Evolutionary conservation across 495 filamentous ascomycete genomes (phyloP).

Genomic region (Annulohypoxylon nitens): DNA sequence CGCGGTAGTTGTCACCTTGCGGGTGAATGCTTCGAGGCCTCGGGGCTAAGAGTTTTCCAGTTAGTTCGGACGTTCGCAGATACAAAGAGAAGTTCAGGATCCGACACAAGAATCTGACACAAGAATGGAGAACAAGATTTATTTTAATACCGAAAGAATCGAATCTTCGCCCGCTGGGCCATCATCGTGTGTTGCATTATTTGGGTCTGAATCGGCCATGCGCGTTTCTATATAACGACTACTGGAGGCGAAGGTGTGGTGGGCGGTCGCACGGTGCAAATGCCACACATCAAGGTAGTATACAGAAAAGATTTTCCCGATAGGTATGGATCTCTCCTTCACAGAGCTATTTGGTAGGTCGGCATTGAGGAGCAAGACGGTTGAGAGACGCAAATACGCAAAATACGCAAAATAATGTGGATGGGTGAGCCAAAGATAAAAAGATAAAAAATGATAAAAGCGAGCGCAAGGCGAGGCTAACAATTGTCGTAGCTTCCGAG

Average conservation of each 20-base stretch:
- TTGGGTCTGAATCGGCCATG: slow-evolving; percentile 67
- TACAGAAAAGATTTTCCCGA: slow-evolving; percentile 37
- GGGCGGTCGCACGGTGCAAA: slow-evolving; percentile 45
- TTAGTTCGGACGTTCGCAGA: slow-evolving; percentile 37
- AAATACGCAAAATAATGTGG: slow-evolving; percentile 37
- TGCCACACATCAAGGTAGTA: slow-evolving; percentile 42
- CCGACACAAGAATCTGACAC: neutral
- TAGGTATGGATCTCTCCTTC: slow-evolving; percentile 34
- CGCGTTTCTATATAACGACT: slow-evolving; percentile 52
- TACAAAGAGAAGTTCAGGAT: neutral
- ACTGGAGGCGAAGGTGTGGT: slow-evolving; percentile 32
- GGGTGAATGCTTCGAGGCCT: slow-evolving; percentile 90
- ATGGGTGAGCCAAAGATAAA: slow-evolving; percentile 23
- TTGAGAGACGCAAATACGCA: slow-evolving; percentile 9
- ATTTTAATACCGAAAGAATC: slow-evolving; percentile 63
- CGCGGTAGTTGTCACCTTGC: slow-evolving; percentile 95
- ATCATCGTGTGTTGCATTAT: slow-evolving; percentile 65
- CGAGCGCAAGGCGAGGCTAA: slow-evolving; percentile 33
- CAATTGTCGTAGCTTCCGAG: slow-evolving; percentile 24
- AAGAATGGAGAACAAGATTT: slow-evolving; percentile 7
- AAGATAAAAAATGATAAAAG: slow-evolving; percentile 16
- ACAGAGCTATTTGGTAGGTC: slow-evolving; percentile 33
- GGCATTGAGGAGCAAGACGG: slow-evolving; percentile 33
- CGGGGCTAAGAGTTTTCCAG: slow-evolving; percentile 71
- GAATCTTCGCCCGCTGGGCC: slow-evolving; percentile 61